These are phyloP conservation scores for Brassica incana DNA, from an alignment of 345 rosid genomes.

Conservation along the genomic window DNA sequence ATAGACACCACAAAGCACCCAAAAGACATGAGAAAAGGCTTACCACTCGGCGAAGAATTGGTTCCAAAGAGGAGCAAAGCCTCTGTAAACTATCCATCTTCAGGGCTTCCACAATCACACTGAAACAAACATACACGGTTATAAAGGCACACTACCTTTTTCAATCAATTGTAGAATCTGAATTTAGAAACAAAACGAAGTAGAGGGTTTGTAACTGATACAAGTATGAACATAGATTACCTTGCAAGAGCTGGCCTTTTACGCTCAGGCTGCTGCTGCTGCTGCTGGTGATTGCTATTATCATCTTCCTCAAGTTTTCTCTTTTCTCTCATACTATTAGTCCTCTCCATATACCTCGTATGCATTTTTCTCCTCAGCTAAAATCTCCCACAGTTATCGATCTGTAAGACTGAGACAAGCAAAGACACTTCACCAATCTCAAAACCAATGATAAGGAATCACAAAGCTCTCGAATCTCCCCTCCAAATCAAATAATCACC, in stretches of 20 bases:
- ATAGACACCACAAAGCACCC: background rate
- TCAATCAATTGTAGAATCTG: background rate
- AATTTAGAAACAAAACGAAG: background rate
- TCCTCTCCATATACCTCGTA: slow-evolving; percentile 76
- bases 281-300: slow-evolving; percentile 33
- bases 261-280: slow-evolving; percentile 50
- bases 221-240: slow-evolving; percentile 35
- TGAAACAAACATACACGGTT: slow-evolving; percentile 38
- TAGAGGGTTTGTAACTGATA: slow-evolving; percentile 5
- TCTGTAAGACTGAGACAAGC: slow-evolving; percentile 21
- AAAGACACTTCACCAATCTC: background rate
- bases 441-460: background rate
- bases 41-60: slow-evolving; percentile 93
- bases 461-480: background rate
- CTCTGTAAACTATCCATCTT: slow-evolving; percentile 97
- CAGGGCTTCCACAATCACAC: slow-evolving; percentile 95
- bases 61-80: slow-evolving; percentile 95
- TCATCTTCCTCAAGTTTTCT: slow-evolving; percentile 59
- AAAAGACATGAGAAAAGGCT: slow-evolving; percentile 30
- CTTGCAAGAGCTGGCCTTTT: slow-evolving; percentile 94
- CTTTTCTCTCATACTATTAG: slow-evolving; percentile 80
- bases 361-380: slow-evolving; percentile 49
- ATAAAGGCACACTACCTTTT: background rate
- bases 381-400: background rate
- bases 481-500: background rate